Evolutionary conservation across 129 eudicot genomes (phyloP).

Genomic region (Arctium lappa): DNA sequence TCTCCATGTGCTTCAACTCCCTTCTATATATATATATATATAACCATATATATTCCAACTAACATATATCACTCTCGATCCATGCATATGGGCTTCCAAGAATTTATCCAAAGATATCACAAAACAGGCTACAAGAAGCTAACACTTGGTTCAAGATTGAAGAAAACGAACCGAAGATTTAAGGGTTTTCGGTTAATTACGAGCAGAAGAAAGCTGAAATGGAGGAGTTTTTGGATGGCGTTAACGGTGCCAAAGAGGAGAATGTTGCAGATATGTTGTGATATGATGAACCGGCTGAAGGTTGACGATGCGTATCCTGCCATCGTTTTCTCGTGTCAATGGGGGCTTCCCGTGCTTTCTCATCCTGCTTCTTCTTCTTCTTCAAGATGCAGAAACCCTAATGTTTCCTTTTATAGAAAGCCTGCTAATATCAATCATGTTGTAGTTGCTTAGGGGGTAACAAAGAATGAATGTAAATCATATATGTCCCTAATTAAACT

Average conservation of each 20-base stretch:
- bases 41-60: background rate
- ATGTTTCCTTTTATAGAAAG: conserved; percentile 26
- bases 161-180: conserved; percentile 44
- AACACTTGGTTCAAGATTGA: conserved; percentile 22
- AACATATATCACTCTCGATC: background rate
- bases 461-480: too few species aligned
- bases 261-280: conserved; percentile 42
- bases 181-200: conserved; percentile 46
- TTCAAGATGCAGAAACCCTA: conserved; percentile 34
- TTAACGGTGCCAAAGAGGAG: conserved; percentile 45
- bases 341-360: conserved; percentile 86
- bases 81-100: conserved; percentile 45
- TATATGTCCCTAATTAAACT: too few species aligned
- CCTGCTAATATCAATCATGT: conserved; percentile 15
- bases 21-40: background rate
- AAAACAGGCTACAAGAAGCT: conserved; percentile 56
- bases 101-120: conserved; percentile 27
- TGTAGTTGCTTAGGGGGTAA: conserved; percentile 18
- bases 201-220: conserved; percentile 46
- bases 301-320: conserved; percentile 49
- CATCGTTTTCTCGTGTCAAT: conserved; percentile 53
- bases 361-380: conserved; percentile 33
- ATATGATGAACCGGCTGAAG: conserved; percentile 39
- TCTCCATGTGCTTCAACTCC: conserved; percentile 30
- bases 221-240: conserved; percentile 65